Conservation (phyloP, 2,329 filamentous ascomycete genomes). For the Talaromyces sp. region DNA sequence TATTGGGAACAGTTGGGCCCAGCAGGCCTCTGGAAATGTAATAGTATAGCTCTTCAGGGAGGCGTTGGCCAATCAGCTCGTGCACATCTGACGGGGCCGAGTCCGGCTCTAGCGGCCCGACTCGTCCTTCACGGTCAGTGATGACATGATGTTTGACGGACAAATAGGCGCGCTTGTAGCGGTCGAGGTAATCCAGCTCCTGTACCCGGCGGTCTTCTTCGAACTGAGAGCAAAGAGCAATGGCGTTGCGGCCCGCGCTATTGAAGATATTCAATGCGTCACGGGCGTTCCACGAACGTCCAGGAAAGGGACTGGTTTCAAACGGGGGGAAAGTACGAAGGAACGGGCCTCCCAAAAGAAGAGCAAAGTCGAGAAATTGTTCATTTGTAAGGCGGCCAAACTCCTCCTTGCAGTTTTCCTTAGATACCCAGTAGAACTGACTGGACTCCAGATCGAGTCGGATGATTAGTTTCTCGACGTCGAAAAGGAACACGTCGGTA, state of each 20-base stretch:
- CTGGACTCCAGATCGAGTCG: conserved; percentile 52
- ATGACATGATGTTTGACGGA: conserved; percentile 84
- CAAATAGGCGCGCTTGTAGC: conserved; percentile 80
- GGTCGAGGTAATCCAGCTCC: conserved; percentile 73
- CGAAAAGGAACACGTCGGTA: conserved; percentile 80
- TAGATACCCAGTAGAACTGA: conserved; percentile 60
- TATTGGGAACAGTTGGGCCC: conserved; percentile 72
- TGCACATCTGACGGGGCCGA: conserved; percentile 77
- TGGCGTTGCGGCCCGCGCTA: conserved; percentile 61
- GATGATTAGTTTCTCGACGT: conserved; percentile 70
- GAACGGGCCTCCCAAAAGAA: conserved; percentile 79
- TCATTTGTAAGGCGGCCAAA: conserved; percentile 62
- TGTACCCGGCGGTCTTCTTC: conserved; percentile 71
- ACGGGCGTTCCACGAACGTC: conserved; percentile 57
- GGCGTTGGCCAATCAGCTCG: conserved; percentile 81
- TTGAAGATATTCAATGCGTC: conserved; percentile 76
- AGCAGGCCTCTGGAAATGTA: conserved; percentile 83
- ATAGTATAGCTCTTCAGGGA: conserved; percentile 85
- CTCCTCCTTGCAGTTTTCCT: conserved; percentile 65
- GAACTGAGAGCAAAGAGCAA: conserved; percentile 69
- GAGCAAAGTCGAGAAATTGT: conserved; percentile 75
- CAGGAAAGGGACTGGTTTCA: conserved; percentile 55
- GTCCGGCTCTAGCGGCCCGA: conserved; percentile 69
- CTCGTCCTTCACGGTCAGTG: conserved; percentile 70
- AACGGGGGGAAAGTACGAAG: conserved; percentile 75